Conservation (phyloP, 768 basidiomycete species). For the Royoungia palumana region DNA sequence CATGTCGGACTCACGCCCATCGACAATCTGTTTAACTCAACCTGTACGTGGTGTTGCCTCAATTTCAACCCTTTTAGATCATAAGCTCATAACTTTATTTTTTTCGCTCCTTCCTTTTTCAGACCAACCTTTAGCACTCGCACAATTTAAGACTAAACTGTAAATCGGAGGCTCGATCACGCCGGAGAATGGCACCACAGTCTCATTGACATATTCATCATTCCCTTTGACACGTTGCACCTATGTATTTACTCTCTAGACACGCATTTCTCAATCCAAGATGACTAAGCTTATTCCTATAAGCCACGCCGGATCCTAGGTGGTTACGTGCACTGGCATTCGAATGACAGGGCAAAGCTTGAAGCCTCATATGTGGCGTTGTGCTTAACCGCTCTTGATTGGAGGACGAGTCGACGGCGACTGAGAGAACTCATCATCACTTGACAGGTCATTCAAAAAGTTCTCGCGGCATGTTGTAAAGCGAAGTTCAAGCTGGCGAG, state of each 20-base stretch:
- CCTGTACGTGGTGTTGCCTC: constrained; percentile 25
- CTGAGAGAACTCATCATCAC: too few species aligned
- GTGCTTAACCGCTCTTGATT: too few species aligned
- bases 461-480: too few species aligned
- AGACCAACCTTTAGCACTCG: constrained; percentile 32
- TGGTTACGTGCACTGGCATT: too few species aligned
- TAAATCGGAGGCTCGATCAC: constrained; percentile 1
- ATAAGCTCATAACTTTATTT: neutral
- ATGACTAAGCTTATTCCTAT: neutral
- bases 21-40: constrained; percentile 31
- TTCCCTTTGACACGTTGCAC: neutral
- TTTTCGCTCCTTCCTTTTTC: neutral
- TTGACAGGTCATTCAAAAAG: too few species aligned
- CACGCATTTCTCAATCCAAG: neutral
- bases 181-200: neutral
- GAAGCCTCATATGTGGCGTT: too few species aligned
- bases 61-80: neutral
- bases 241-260: too few species aligned
- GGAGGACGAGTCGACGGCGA: too few species aligned
- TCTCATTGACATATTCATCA: neutral
- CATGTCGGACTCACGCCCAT: constrained; percentile 27
- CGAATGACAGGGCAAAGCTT: too few species aligned
- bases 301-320: too few species aligned
- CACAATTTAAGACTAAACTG: constrained; percentile 23
- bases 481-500: too few species aligned